A percentile compares a stretch with the other conserved stretches of the same genome.
Conservation (phyloP, 2,329 filamentous ascomycete species). For the Fusarium newnesense region DNA sequence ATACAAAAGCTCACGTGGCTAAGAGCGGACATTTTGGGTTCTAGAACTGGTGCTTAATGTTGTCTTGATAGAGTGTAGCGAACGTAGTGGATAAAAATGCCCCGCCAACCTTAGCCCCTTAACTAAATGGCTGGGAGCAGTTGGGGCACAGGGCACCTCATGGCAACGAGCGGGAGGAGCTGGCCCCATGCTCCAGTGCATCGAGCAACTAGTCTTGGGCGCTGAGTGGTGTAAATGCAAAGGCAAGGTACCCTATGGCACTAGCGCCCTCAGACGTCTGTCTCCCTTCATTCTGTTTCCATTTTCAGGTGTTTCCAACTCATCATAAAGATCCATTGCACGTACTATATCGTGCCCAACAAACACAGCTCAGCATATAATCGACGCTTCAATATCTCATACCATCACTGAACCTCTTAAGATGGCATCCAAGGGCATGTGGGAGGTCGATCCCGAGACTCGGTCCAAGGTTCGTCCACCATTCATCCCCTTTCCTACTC, state of each 20-base stretch:
- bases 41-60: slow-evolving; percentile 17
- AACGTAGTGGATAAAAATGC: slow-evolving; percentile 12
- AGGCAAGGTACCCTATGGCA: slow-evolving; percentile 9
- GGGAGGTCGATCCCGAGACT: slow-evolving; percentile 99
- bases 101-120: slow-evolving; percentile 30
- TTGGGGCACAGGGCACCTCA: background rate
- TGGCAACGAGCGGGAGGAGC: slow-evolving; percentile 19
- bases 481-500: slow-evolving; percentile 13
- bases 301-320: slow-evolving; percentile 26
- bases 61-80: slow-evolving; percentile 4
- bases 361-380: background rate
- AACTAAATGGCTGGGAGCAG: slow-evolving; percentile 16
- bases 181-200: slow-evolving; percentile 20
- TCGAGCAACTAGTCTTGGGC: slow-evolving; percentile 11
- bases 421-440: slow-evolving; percentile 83
- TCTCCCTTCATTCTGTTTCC: slow-evolving; percentile 29
- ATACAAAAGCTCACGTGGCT: slow-evolving; percentile 14
- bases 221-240: slow-evolving; percentile 27
- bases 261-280: slow-evolving; percentile 27
- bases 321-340: slow-evolving; percentile 9
- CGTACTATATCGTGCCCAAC: background rate
- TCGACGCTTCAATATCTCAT: slow-evolving; percentile 8
- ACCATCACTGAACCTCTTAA: slow-evolving; percentile 21
- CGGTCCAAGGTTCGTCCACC: slow-evolving; percentile 79
- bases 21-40: slow-evolving; percentile 5